phyloP scores from a whole-genome alignment of 768 basidiomycete genomes.

The Leucocoprinus sp. region DNA sequence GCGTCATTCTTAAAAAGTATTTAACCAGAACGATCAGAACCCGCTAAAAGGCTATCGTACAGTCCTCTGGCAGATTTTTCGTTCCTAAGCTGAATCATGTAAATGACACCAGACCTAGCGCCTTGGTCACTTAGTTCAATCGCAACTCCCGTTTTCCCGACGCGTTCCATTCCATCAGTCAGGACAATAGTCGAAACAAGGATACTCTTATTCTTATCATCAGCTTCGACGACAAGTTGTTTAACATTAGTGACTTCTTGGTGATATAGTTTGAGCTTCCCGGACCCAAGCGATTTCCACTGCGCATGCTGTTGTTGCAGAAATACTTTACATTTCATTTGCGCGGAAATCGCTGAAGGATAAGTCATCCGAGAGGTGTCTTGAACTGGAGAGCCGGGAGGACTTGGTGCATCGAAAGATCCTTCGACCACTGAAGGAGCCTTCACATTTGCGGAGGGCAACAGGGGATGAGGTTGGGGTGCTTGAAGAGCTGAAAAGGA shows the following conservation, averaged over 20 bases:
- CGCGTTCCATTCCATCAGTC: constrained; percentile 93
- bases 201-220: constrained; percentile 64
- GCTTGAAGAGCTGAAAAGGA: constrained; percentile 31
- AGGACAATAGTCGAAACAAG: constrained; percentile 94
- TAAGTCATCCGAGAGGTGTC: constrained; percentile 42
- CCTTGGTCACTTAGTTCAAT: constrained; percentile 92
- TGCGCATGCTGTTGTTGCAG: constrained; percentile 93
- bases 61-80: constrained; percentile 79
- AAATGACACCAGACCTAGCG: constrained; percentile 85
- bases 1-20: neutral
- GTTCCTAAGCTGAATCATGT: constrained; percentile 94
- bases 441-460: constrained; percentile 58
- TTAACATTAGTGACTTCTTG: constrained; percentile 85
- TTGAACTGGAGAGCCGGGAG: constrained; percentile 73
- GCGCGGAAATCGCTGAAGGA: constrained; percentile 69
- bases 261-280: constrained; percentile 79
- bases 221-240: constrained; percentile 91
- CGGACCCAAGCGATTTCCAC: constrained; percentile 92
- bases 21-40: constrained; percentile 60
- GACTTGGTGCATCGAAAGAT: constrained; percentile 64
- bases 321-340: constrained; percentile 99
- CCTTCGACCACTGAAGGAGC: constrained; percentile 42
- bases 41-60: constrained; percentile 80
- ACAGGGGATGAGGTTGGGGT: constrained; percentile 42
- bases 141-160: constrained; percentile 97